A percentile compares a stretch with the other conserved stretches of the same genome.
These are phyloP conservation scores for Triticum timopheevii DNA, from an alignment of 176 grass and related monocot species.

Conservation along the genomic window DNA sequence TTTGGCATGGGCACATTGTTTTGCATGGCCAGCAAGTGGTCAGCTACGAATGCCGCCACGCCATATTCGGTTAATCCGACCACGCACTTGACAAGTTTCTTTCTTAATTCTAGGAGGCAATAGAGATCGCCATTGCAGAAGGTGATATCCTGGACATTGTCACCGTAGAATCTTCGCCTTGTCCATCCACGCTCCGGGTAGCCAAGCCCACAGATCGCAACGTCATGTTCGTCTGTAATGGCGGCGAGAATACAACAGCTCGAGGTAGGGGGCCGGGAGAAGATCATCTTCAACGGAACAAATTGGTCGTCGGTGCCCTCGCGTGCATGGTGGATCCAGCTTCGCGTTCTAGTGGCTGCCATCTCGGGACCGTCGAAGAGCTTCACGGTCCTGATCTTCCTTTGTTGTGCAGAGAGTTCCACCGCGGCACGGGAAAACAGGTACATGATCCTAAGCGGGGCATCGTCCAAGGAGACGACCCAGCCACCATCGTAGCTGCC, in stretches of 20 bases:
- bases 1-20: not conserved
- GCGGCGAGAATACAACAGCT: no score
- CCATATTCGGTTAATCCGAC: not conserved
- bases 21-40: not conserved
- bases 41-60: not conserved
- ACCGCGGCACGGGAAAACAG: no score
- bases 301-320: no score
- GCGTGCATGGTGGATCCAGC: no score
- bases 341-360: no score
- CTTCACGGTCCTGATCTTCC: no score
- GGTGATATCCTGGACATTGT: not conserved
- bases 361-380: no score
- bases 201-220: not conserved
- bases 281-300: no score
- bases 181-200: not conserved
- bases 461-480: not conserved
- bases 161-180: not conserved
- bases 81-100: not conserved
- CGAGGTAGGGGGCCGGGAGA: no score
- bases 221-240: not conserved
- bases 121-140: not conserved
- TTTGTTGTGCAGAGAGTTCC: no score
- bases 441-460: not conserved
- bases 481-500: not conserved
- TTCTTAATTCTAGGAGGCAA: not conserved